A percentile compares a stretch with the other conserved stretches of the same genome.
phyloP scores from a whole-genome alignment of 257 asterid species.

The Cynanchum wilfordii region DNA sequence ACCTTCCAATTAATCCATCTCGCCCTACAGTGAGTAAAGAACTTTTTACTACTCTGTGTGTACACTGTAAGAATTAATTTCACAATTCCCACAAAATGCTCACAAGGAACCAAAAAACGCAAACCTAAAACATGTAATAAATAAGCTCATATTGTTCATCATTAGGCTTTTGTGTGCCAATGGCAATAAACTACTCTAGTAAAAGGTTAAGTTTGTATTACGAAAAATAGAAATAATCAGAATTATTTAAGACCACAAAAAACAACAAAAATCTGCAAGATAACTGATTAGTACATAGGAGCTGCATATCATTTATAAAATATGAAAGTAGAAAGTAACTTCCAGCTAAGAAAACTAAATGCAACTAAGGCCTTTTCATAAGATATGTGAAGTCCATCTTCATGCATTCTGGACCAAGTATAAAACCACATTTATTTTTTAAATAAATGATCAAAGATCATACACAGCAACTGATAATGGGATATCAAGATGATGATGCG shows the following conservation, averaged over 20 bases:
- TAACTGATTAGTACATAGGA: neutral
- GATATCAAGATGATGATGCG: too few species aligned
- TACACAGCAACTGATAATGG: too few species aligned
- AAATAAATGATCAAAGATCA: too few species aligned
- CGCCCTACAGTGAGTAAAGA: conserved; percentile 53
- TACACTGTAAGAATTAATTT: neutral
- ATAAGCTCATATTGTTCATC: neutral
- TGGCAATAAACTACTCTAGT: neutral
- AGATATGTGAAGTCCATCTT: neutral
- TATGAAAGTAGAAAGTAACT: neutral
- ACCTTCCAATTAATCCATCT: conserved; percentile 99
- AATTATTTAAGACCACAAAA: neutral
- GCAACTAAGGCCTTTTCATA: neutral
- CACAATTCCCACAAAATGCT: neutral
- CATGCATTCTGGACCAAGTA: neutral
- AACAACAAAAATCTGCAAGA: neutral
- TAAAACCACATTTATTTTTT: neutral
- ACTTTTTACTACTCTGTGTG: neutral
- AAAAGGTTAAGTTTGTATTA: neutral
- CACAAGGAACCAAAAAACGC: conserved; percentile 3
- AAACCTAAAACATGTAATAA: neutral
- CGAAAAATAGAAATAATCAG: neutral
- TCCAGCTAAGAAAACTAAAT: neutral
- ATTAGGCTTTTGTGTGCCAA: neutral
- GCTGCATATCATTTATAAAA: neutral